Percentiles rank a stretch among this genome's conserved stretches.
Conservation (phyloP, 75 land plant genomes). For the Chamaecyparis obtusa region DNA sequence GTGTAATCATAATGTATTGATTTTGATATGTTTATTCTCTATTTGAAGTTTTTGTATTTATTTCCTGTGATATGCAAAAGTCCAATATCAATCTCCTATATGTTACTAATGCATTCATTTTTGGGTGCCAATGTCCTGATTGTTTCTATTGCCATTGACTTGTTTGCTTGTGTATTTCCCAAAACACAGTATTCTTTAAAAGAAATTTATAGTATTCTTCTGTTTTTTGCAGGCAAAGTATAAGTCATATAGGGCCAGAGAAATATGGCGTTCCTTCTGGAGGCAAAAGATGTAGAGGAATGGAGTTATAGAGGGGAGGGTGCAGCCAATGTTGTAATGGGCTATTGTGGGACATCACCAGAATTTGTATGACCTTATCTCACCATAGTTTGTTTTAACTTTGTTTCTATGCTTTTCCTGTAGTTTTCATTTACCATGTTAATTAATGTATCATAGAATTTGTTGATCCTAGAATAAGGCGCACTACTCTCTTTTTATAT, state of each 20-base stretch:
- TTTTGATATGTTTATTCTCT: too few species aligned
- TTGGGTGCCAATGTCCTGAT: too few species aligned
- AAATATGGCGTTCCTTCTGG: conserved; percentile 22
- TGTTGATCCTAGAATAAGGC: background rate
- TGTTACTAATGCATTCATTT: too few species aligned
- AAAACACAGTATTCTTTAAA: background rate
- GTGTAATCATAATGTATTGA: too few species aligned
- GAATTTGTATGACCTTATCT: conserved; percentile 43
- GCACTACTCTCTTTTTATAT: background rate
- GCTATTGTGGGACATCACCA: conserved; percentile 59
- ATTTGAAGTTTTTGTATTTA: too few species aligned
- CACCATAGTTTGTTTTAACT: background rate
- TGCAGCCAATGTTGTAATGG: conserved; percentile 83
- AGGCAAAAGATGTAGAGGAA: conserved; percentile 54
- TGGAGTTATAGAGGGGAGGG: conserved; percentile 97
- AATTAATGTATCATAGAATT: background rate
- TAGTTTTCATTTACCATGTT: background rate
- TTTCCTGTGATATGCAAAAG: too few species aligned
- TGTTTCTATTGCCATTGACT: background rate
- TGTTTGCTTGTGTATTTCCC: background rate
- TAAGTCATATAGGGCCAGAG: background rate
- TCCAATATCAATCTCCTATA: too few species aligned
- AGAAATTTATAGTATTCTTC: background rate
- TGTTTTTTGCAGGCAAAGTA: background rate
- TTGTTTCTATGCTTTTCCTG: background rate